Conservation (phyloP, 148 eudicot genomes). For the Talinum fruticosum region DNA sequence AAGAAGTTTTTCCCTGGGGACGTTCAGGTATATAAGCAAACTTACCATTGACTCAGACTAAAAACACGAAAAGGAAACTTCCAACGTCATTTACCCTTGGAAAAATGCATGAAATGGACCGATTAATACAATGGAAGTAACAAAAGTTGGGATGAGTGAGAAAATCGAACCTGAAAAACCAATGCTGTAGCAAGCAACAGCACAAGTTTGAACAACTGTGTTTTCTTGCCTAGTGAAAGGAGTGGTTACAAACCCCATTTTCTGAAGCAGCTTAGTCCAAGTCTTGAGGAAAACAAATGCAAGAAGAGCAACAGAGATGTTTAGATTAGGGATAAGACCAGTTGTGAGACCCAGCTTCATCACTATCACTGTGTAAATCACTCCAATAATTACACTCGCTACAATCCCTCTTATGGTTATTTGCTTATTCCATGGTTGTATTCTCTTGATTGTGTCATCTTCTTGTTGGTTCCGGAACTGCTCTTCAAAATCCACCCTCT, state of each 20-base stretch:
- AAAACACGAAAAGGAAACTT: too few relatives aligned
- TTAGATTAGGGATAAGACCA: slow-evolving; percentile 69
- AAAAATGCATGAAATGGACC: too few relatives aligned
- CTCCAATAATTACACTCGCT: slow-evolving; percentile 56
- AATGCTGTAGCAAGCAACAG: slow-evolving; percentile 81
- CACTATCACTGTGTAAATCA: slow-evolving; percentile 61
- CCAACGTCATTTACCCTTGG: too few relatives aligned
- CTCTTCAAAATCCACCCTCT: slow-evolving; percentile 18
- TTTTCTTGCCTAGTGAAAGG: slow-evolving; percentile 81
- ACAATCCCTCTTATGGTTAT: slow-evolving; percentile 60
- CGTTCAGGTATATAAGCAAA: too few relatives aligned
- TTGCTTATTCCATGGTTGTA: slow-evolving; percentile 61
- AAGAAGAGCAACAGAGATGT: slow-evolving; percentile 75
- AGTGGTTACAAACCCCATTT: slow-evolving; percentile 39
- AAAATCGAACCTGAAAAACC: slow-evolving; percentile 58
- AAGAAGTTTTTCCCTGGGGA: too few relatives aligned
- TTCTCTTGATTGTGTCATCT: slow-evolving; percentile 32
- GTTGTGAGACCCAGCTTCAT: slow-evolving; percentile 77
- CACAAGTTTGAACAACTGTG: slow-evolving; percentile 74
- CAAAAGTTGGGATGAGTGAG: not conserved
- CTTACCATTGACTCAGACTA: too few relatives aligned
- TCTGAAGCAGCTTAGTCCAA: slow-evolving; percentile 59
- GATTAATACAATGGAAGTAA: not conserved
- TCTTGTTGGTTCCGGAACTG: slow-evolving; percentile 6
- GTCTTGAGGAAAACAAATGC: slow-evolving; percentile 48